phyloP scores from a whole-genome alignment of 1,284 basidiomycete genomes.

The Cryptococcus maquisensis region DNA sequence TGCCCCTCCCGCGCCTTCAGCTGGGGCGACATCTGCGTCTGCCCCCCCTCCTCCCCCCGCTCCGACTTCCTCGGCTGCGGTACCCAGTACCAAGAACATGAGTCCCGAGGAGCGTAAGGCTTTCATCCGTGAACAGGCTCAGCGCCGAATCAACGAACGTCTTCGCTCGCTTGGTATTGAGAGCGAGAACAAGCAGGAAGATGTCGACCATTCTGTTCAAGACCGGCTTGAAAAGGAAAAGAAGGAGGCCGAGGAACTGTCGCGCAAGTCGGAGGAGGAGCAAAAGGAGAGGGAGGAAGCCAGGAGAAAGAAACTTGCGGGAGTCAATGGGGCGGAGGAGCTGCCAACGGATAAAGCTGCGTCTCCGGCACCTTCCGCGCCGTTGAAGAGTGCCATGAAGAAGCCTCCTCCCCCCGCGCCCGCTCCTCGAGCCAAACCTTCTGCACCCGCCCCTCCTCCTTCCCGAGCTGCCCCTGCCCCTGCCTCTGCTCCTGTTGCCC shows the following conservation, averaged over 20 bases:
- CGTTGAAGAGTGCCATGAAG: constrained; percentile 35
- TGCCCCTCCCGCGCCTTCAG: constrained; percentile 28
- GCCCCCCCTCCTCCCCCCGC: constrained; percentile 51
- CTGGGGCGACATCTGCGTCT: constrained; percentile 31
- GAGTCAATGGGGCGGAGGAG: constrained; percentile 26
- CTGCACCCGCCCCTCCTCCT: constrained; percentile 21
- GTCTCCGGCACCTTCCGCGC: constrained; percentile 22
- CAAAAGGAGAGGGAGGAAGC: constrained; percentile 69
- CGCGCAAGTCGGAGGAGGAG: constrained; percentile 66
- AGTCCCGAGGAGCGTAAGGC: constrained; percentile 78
- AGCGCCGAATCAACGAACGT: constrained; percentile 77
- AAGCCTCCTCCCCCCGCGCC: constrained; percentile 38
- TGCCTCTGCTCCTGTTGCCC: constrained; percentile 39
- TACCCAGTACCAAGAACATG: constrained; percentile 65
- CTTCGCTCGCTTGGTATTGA: constrained; percentile 80
- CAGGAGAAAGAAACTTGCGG: constrained; percentile 60
- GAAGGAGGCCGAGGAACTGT: constrained; percentile 78
- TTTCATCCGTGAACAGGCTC: constrained; percentile 75
- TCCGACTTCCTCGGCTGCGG: constrained; percentile 55
- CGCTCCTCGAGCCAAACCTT: constrained; percentile 6
- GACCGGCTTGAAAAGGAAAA: constrained; percentile 77
- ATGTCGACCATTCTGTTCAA: constrained; percentile 70
- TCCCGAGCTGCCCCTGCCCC: constrained; percentile 28
- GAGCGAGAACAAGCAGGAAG: constrained; percentile 51
- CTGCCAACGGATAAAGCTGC: constrained; percentile 27